Base-by-base conservation (phyloP, 129 eudicot genomes). In the Flaveria brownii region DNA sequence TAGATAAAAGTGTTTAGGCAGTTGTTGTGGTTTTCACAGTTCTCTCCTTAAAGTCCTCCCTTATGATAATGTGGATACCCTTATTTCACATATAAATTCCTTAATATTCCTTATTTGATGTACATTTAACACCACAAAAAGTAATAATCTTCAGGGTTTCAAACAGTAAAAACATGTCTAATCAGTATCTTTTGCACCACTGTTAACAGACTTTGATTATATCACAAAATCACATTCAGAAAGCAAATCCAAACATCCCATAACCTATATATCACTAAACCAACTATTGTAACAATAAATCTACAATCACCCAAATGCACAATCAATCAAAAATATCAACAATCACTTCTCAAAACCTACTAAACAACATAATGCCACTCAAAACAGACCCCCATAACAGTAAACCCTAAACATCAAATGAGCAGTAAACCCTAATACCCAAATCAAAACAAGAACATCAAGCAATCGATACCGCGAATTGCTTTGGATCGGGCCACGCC, bases 401-500 rank as follows among this genome's bases (percentile, higher is more conserved):
- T 39, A 72, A 79, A 72, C 78, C 83, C 83, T 73, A 80, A 63
- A 41, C 64, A 11, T 68, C 74, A 72, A 63, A 41, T 23, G 7
- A 76, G 49, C 73, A 77, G 81, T 30, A 57, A 82, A 82, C 80
- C 77, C 77, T 75, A 62, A 61, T 30, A 6, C 41, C 13, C 8
- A 66, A 71, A 83, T 36, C 43, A 55, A 47, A 71, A 9, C 17
- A 45, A 74, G 15, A 70, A 9, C 5, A 51, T 43, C 50, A 17
- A 17, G 12, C 54, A 49, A 62, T 17, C 47, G 9, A 47, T 81
- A 93, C 98, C 77, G 91, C 98, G 77, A 93, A 93, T 82, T 93
- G 98, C 33, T 93, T 93, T 8, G 97, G 97, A 84, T 93, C 98
- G 52, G 98, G 98, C 98, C 98, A 93, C 26, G 98, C 98, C 90